Evolutionary conservation across 2,329 filamentous ascomycete genomes (phyloP).

Genomic region (Fusarium duplospermum): DNA sequence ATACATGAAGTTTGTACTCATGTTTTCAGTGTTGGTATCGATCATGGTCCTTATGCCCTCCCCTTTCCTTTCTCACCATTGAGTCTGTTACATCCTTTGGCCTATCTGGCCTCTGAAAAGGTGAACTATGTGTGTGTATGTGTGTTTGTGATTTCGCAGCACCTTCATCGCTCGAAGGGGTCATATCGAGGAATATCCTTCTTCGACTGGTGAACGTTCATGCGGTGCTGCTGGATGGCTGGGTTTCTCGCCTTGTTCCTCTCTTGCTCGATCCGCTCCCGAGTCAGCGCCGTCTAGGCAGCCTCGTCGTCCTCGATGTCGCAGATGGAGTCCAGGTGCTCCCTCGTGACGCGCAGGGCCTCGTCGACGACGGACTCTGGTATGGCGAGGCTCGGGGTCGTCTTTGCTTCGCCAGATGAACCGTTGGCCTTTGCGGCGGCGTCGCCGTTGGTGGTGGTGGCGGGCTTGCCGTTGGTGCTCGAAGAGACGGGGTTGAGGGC

Average conservation of each 20-base stretch:
- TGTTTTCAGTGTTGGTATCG: conserved; percentile 39
- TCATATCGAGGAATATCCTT: neutral
- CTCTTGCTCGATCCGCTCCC: neutral
- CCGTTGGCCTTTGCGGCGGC: conserved; percentile 44
- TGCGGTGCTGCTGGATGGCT: neutral
- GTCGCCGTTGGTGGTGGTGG: conserved; percentile 48
- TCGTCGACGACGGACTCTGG: conserved; percentile 71
- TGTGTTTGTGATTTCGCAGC: neutral
- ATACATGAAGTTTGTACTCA: conserved; percentile 28
- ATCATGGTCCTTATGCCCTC: conserved; percentile 22
- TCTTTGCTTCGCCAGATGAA: conserved; percentile 31
- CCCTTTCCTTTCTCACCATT: neutral
- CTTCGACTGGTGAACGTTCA: neutral
- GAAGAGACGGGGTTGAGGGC: conserved; percentile 43
- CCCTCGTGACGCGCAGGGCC: conserved; percentile 68
- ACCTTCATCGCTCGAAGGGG: neutral
- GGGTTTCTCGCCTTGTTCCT: neutral
- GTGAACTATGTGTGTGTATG: neutral
- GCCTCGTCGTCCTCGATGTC: conserved; percentile 49
- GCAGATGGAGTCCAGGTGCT: conserved; percentile 65
- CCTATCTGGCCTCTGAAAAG: neutral
- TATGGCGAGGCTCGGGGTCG: conserved; percentile 60
- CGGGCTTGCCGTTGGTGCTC: conserved; percentile 49
- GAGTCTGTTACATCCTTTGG: conserved; percentile 11
- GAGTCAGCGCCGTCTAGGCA: neutral